Conservation (phyloP, 208 protist species). For the Leishmania turanica region DNA sequence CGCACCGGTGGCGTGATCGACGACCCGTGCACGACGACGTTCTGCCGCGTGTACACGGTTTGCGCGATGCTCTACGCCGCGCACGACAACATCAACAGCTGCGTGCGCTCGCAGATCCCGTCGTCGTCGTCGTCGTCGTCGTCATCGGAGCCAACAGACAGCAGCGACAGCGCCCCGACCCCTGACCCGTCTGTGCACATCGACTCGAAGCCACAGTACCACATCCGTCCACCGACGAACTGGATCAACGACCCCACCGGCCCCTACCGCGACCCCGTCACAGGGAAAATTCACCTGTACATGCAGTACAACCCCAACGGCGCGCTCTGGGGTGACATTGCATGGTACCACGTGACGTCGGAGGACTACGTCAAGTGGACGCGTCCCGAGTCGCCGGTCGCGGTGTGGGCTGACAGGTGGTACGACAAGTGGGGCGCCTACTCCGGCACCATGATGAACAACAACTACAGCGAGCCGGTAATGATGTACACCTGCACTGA, state of each 20-base stretch:
- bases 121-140: constrained; percentile 4
- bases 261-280: constrained; percentile 64
- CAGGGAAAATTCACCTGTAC: constrained; percentile 53
- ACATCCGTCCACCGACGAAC: constrained; percentile 47
- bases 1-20: constrained; percentile 43
- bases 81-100: constrained; percentile 46
- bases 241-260: constrained; percentile 77
- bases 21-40: constrained; percentile 42
- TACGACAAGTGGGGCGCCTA: constrained; percentile 56
- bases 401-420: constrained; percentile 40
- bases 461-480: constrained; percentile 38
- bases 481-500: constrained; percentile 56
- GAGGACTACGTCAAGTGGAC: constrained; percentile 66
- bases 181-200: constrained; percentile 17
- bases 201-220: constrained; percentile 38
- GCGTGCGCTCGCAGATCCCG: constrained; percentile 21
- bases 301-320: constrained; percentile 73
- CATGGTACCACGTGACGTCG: constrained; percentile 66
- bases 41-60: constrained; percentile 54
- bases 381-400: constrained; percentile 20
- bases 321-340: constrained; percentile 58
- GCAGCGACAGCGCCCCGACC: constrained; percentile 9
- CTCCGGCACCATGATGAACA: constrained; percentile 57
- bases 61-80: constrained; percentile 52
- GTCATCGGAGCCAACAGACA: constrained; percentile 1